These are phyloP conservation scores for Melanomma pulvis-pyrius DNA, from an alignment of 495 filamentous ascomycete species.

Conservation along the genomic window DNA sequence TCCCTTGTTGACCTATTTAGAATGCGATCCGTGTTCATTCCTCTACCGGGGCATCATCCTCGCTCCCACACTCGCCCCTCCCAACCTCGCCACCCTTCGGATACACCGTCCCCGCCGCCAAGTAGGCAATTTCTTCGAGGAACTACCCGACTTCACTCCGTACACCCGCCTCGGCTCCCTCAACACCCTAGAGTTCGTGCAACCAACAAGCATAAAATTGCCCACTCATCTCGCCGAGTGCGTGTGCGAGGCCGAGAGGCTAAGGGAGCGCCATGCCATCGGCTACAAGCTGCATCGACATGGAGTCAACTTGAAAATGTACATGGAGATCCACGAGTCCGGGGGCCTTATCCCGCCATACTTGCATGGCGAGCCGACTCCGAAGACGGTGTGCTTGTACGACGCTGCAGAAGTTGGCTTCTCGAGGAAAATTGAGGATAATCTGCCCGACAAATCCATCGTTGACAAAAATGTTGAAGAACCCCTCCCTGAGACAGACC, in stretches of 20 bases:
- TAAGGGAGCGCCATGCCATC: constrained; percentile 19
- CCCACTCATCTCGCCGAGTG: neutral
- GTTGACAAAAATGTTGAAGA: neutral
- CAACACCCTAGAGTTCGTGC: constrained; percentile 17
- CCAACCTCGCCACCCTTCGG: constrained; percentile 17
- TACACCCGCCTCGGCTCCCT: constrained; percentile 11
- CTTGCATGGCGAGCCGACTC: constrained; percentile 9
- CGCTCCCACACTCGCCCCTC: constrained; percentile 1
- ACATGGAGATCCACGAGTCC: constrained; percentile 3
- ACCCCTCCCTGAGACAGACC: constrained; percentile 11
- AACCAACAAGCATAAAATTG: neutral
- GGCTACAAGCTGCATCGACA: constrained; percentile 16
- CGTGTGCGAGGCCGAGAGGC: constrained; percentile 5
- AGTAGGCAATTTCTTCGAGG: constrained; percentile 12
- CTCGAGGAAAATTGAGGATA: neutral
- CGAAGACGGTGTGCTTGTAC: constrained; percentile 10
- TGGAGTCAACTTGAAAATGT: constrained; percentile 18
- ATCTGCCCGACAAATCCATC: neutral
- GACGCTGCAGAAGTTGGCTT: constrained; percentile 21
- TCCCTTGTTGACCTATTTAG: constrained; percentile 5
- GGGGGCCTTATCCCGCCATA: constrained; percentile 20
- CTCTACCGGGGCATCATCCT: constrained; percentile 16
- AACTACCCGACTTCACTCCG: constrained; percentile 3
- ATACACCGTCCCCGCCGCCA: neutral
- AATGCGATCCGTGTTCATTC: constrained; percentile 26